Evolutionary conservation across 2,329 filamentous ascomycete species (phyloP).

Genomic region (Colletotrichum destructivum): DNA sequence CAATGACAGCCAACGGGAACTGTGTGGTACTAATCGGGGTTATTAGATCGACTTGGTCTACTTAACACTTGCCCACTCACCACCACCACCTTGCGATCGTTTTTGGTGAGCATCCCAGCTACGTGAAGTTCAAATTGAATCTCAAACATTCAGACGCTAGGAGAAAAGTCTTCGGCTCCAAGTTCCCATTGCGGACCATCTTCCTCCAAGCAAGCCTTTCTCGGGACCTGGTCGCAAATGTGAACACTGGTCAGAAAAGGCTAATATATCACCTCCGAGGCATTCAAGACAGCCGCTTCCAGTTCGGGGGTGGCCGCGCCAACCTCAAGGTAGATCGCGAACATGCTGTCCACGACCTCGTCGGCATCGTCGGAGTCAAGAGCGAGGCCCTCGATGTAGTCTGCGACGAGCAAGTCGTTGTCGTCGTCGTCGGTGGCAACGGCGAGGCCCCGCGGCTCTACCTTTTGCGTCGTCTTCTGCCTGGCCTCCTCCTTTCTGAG

Average conservation of each 20-base stretch:
- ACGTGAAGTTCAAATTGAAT: too few relatives aligned
- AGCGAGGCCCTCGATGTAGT: neutral
- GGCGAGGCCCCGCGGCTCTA: neutral
- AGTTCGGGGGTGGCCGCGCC: neutral
- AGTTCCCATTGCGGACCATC: neutral
- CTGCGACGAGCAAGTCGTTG: neutral
- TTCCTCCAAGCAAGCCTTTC: too few relatives aligned
- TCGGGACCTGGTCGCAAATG: too few relatives aligned
- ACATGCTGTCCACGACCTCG: neutral
- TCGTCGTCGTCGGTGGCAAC: neutral
- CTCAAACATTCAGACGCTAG: too few relatives aligned
- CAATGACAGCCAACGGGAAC: neutral
- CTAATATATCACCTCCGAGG: neutral
- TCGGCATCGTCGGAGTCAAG: neutral
- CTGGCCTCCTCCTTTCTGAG: neutral
- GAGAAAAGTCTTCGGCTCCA: neutral
- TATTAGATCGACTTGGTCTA: neutral
- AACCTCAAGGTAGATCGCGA: neutral
- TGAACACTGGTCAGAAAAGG: too few relatives aligned
- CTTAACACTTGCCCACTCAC: neutral
- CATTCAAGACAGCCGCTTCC: neutral
- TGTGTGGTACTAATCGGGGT: neutral
- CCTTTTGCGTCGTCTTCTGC: neutral
- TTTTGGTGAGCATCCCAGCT: neutral
- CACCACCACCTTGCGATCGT: too few relatives aligned